Base-by-base conservation (phyloP, 495 filamentous ascomycete genomes). In the Penicillium cataractarum region DNA sequence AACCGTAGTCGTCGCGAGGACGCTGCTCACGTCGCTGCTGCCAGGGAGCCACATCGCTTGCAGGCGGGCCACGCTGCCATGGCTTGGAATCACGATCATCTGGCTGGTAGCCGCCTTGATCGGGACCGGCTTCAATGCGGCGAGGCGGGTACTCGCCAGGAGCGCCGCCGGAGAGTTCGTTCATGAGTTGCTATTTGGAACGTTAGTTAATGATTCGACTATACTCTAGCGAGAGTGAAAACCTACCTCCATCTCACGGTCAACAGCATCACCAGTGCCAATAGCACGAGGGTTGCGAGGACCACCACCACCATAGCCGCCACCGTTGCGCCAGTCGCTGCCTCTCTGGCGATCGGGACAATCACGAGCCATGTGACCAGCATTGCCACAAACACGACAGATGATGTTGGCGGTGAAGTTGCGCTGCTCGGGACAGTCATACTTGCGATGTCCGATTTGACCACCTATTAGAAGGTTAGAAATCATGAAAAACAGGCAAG, bases 331-430 rank as follows among this genome's bases (percentile, higher is more conserved):
- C 92, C 92, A 97, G 73, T 91, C 92, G 29, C 86, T 86, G 71
- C 95, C 95, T 70, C 91, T 86, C 77, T 93, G 91, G 71, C 92
- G 86, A 71, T 98, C 93, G 24, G 92, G 91, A 81, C 95, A 99
- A 80, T 96, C 92, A 67, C 92, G 86, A 62, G 89, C 92, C 90
- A 97, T 93, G 70, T 97, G 92, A 1, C 92, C 92, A 60, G 92
- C 92, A 68, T 96, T 94, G 57, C 96, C 96, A 78, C 96, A 99
- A 70, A 97, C 91, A 65, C 95, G 94, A 82, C 96, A 99, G 76
- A 99, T 99, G 77, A 98, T 97, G 74, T 93, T 97, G 68, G 96
- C 92, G 26, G 96, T 98, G 78, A 90, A 98, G 76, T 99, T 99
- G 73, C 91, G 90, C 75, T 96, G 92, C 80, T 99, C 90, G 7